Conservation (phyloP, 345 rosid genomes). For the Arabidopsis suecica region DNA sequence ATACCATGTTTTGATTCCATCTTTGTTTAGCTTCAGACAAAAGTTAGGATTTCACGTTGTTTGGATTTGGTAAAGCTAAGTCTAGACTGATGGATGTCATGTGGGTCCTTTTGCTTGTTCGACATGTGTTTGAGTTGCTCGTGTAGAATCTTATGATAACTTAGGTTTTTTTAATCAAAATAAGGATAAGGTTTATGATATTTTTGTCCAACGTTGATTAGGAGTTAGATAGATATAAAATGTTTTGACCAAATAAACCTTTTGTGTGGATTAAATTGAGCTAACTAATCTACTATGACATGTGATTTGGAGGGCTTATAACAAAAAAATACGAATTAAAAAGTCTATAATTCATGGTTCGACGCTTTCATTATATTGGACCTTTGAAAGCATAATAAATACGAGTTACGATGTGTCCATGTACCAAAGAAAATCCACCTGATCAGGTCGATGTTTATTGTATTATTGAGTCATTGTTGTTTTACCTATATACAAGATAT, state of each 20-base stretch:
- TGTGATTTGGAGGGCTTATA: neutral
- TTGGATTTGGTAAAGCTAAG: neutral
- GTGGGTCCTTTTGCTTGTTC: slow-evolving; percentile 13
- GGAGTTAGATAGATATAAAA: slow-evolving; percentile 2
- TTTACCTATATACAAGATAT: neutral
- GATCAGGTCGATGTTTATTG: slow-evolving; percentile 31
- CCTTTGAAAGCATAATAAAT: slow-evolving; percentile 19
- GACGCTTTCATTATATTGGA: neutral
- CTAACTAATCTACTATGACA: no score
- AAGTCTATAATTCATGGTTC: neutral
- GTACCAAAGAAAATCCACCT: slow-evolving; percentile 29
- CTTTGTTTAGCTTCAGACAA: neutral
- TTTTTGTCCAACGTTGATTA: neutral
- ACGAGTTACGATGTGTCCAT: slow-evolving; percentile 26
- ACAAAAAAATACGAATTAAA: neutral
- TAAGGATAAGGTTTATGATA: slow-evolving; percentile 3
- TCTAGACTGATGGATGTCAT: neutral
- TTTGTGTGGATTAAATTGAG: no score
- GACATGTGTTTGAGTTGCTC: slow-evolving; percentile 12
- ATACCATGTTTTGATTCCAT: slow-evolving; percentile 1
- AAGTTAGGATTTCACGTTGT: slow-evolving; percentile 10
- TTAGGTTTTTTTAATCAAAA: neutral
- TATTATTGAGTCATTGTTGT: neutral
- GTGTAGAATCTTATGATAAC: slow-evolving; percentile 5
- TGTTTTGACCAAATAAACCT: neutral